Conservation (phyloP, 2,329 filamentous ascomycete genomes). For the Neofusicoccum laricinum region DNA sequence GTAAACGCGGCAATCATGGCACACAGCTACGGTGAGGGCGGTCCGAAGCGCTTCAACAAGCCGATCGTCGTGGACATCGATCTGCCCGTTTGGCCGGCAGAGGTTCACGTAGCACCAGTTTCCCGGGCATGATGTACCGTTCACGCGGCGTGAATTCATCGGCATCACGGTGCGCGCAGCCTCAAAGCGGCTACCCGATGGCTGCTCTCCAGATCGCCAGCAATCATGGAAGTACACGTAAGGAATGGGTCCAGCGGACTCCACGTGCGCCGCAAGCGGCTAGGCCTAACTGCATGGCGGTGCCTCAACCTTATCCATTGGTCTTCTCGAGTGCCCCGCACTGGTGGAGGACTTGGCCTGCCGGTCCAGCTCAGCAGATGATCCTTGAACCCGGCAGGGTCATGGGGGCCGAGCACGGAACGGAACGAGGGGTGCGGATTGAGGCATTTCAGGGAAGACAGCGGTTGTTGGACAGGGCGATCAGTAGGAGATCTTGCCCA, state of each 20-base stretch:
- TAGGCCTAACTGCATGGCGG: not conserved
- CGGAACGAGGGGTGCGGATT: not conserved
- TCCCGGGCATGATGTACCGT: not conserved
- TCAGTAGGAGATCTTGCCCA: slow-evolving; percentile 13
- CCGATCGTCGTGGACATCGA: slow-evolving; percentile 82
- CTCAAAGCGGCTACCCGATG: slow-evolving; percentile 2
- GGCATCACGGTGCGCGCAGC: not conserved
- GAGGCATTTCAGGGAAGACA: slow-evolving; percentile 7
- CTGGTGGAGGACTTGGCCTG: not conserved
- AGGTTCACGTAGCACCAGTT: not conserved
- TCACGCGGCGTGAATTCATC: slow-evolving; percentile 8
- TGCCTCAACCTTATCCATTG: slow-evolving; percentile 6
- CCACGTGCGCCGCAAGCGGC: slow-evolving; percentile 3
- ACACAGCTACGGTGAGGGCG: slow-evolving; percentile 51
- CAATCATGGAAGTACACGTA: slow-evolving; percentile 16
- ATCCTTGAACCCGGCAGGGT: not conserved
- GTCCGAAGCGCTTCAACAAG: slow-evolving; percentile 67
- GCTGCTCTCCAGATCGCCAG: not conserved
- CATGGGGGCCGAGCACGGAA: slow-evolving; percentile 1
- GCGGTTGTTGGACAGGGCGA: slow-evolving; percentile 4
- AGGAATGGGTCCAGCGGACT: not conserved
- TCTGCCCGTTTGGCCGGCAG: slow-evolving; percentile 47
- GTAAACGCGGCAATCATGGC: slow-evolving; percentile 77
- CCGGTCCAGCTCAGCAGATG: slow-evolving; percentile 7
- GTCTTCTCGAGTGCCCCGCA: not conserved